Evolutionary conservation across 2,329 filamentous ascomycete genomes (phyloP), one percentile per base, ranked within the genome.

Genomic region (Colletotrichum musicola): DNA sequence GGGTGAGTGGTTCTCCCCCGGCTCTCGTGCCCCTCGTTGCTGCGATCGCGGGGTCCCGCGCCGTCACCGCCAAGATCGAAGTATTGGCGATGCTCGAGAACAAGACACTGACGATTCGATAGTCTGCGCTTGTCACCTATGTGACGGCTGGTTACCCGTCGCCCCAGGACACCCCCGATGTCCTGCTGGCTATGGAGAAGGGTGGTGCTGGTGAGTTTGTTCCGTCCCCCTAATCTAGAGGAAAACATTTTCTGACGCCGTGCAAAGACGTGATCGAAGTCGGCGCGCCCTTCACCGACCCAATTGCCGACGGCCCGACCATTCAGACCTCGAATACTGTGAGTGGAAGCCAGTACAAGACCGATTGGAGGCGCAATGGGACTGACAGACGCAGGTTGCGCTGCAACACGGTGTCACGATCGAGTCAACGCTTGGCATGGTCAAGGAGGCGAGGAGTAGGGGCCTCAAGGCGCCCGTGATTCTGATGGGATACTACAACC

Each of bases 401-500:
- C 89, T 99, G 53, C 83, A 90, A 75, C 95, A 99, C 84, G 94
- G 94, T 69, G 93, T 98, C 72, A 97, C 92, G 12, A 92, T 97
- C 71, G 85, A 88, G 73, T 90, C 88, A 60, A 93, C 93, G 16
- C 87, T 99, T 47, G 87, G 92, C 75, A 95, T 97, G 86, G 92
- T 98, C 70, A 91, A 92, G 74, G 88, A 92, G 71, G 94, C 95
- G 54, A 88, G 96, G 75, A 86, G 87, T 74, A 88, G 87, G 71
- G 96, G 96, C 49, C 85, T 98, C 63, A 91, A 87, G 75, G 90
- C 92, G 1, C 96, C 96, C 0, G 89, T 99, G 49, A 83, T 99
- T 77, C 88, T 99, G 73, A 99, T 99, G 96, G 96, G 96, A 75
- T 99, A 99, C 88, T 99, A 97, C 84, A 99, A 99, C 84, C 96